Base-by-base conservation (phyloP, 2,329 filamentous ascomycete species). In the Phaeomoniella chlamydospora region DNA sequence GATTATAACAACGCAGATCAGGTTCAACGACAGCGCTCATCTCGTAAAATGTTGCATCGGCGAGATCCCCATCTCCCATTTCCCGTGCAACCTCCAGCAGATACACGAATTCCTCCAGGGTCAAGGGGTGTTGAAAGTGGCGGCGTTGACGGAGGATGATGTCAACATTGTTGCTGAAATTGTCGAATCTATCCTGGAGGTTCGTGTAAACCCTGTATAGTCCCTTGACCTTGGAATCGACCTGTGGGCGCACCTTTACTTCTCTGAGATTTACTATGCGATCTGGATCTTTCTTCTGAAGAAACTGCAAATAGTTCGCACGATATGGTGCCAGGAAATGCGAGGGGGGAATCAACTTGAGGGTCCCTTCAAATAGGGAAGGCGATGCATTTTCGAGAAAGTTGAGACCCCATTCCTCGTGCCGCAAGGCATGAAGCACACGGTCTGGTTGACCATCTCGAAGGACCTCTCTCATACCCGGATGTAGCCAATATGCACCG, bases 271-370 rank as follows among this genome's bases (percentile, higher is more conserved):
- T n/a, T 26, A 6, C 9, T 6, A n/a, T 6, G 22, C 6, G 9
- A n/a, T 6, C n/a, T 26, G 6, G 6, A 9, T 26, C n/a, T n/a
- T n/a, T 26, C 6, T 6, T 6, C n/a, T 26, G 22, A 6, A n/a
- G n/a, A n/a, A 26, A 26, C 22, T 9, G n/a, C 6, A 26, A 26
- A 9, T 6, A 9, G 6, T 6, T 9, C 6, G 22, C 22, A 9
- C 6, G 22, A 26, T 26, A 60, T 1, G 58, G 57, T 15, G 57
- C 52, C 29, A 72, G 44, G 40, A 70, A 66, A 43, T 67, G 53
- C 15, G 54, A 47, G 0, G 80, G 77, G 39, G 81, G 74, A 5
- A 86, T 54, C 4, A 66, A 62, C 19, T 67, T 65, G 18, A 87
- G 52, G 6, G 80, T 67, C 29, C 38, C 30, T 17, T 43, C 39